Evolutionary conservation across 2,329 filamentous ascomycete genomes (phyloP).

Genomic region (Thermothelomyces thermophilus): DNA sequence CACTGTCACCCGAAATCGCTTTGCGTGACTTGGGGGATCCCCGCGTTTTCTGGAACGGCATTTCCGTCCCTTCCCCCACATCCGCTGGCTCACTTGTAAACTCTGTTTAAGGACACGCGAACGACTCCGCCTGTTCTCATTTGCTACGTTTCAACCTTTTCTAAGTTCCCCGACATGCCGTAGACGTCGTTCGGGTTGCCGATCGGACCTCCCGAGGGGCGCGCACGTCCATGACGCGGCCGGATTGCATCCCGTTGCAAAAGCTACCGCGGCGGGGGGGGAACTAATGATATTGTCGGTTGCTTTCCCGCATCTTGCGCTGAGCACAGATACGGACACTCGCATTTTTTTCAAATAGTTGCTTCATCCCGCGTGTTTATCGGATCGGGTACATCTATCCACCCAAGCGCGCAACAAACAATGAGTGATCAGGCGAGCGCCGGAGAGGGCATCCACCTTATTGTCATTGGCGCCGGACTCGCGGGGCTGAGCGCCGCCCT

Average conservation of each 20-base stretch:
- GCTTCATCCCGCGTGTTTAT: no score
- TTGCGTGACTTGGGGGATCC: not conserved
- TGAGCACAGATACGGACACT: no score
- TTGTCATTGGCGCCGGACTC: conserved; percentile 30
- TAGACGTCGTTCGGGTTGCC: not conserved
- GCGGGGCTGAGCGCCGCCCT: conserved; percentile 30
- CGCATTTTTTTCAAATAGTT: no score
- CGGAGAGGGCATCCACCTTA: conserved; percentile 19
- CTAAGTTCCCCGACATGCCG: not conserved
- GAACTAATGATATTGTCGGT: not conserved
- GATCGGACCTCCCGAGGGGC: not conserved
- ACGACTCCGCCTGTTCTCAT: not conserved
- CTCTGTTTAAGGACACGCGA: not conserved
- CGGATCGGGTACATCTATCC: no score
- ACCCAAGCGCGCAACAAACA: not conserved
- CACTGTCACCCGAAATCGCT: not conserved
- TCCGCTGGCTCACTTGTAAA: not conserved
- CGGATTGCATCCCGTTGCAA: no score
- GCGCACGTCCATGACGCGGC: no score
- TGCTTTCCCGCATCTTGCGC: no score
- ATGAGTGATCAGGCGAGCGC: not conserved
- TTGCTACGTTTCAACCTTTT: not conserved
- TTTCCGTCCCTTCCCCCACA: not conserved
- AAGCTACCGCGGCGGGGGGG: no score
- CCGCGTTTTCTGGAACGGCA: not conserved